These are phyloP conservation scores for Aspergillus indologenus DNA, from an alignment of 495 filamentous ascomycete species.

Conservation along the genomic window DNA sequence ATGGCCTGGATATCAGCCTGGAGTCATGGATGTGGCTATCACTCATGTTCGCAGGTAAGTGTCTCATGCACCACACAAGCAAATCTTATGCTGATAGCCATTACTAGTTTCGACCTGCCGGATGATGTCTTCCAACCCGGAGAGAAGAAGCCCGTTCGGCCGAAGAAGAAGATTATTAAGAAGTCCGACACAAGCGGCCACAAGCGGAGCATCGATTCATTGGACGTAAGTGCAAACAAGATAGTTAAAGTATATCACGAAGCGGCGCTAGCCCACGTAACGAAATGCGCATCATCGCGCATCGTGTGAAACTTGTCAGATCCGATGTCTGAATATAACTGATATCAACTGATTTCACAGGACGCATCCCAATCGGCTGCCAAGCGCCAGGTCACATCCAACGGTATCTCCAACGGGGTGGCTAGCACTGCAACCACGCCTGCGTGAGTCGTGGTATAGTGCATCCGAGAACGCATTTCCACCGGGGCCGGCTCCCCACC, in stretches of 20 bases:
- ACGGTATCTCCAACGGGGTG: constrained; percentile 29
- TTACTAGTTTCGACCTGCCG: constrained; percentile 73
- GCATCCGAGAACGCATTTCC: constrained; percentile 6
- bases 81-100: background rate
- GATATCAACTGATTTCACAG: constrained; percentile 32
- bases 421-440: constrained; percentile 29
- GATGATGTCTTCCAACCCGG: constrained; percentile 83
- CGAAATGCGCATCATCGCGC: constrained; percentile 23
- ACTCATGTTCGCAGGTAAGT: constrained; percentile 75
- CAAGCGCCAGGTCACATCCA: constrained; percentile 41
- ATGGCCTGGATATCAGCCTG: constrained; percentile 63
- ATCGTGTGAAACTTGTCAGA: constrained; percentile 18
- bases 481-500: constrained; percentile 36
- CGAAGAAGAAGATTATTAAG: constrained; percentile 60
- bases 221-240: constrained; percentile 46
- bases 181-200: constrained; percentile 35
- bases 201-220: constrained; percentile 42
- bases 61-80: background rate
- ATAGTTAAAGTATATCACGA: constrained; percentile 24
- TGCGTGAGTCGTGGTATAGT: constrained; percentile 26
- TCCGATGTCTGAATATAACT: constrained; percentile 33
- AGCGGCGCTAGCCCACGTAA: constrained; percentile 11
- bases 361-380: constrained; percentile 31
- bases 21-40: constrained; percentile 64
- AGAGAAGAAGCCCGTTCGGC: constrained; percentile 65